Evolutionary conservation across 805 yeast species (phyloP), one percentile per base, ranked within the genome.

Genomic region (Myxozyma nipponensis): DNA sequence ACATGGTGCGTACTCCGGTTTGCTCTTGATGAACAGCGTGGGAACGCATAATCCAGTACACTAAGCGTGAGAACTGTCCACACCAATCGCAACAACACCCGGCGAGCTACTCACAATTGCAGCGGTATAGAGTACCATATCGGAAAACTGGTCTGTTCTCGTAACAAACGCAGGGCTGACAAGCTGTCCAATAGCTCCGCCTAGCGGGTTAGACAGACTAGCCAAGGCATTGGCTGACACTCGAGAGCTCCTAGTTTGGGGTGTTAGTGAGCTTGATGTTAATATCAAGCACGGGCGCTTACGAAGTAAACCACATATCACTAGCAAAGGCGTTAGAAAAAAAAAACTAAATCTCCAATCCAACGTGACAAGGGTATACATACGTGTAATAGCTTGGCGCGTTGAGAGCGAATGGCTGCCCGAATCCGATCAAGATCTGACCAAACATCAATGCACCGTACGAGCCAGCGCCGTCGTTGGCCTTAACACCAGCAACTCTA

Each of bases 171-270:
- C 62, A 7, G 69, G 69, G 13, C 69, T 66, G 6, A 66, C 63
- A 1, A 66, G 60, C 41, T 64, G 64, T 13, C 66, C 69, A 34
- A 66, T 56, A 15, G 69, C 69, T 13, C 66, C 69, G 9, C 69
- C 69, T 9, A 66, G 56, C 1, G 69, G 69, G 46, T 66, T 66
- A 3, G 69, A 59, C 30, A 66, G 50, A 17, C 69, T 61, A 3
- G 66, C 67, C 22, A 66, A 54, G 10, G 69, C 69, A 44, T 66
- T 66, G n/a, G 69, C 69, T 15, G 69, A 62, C 13, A 66, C 64
- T 26, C 69, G 59, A 2, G 69, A 64, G 32, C 58, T 41, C 18
- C 54, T 50, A 25, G 15, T 22, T 17, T 15, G 18, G 13, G 15
- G 17, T 10, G 21, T 9, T 18, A 19, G n/a, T n/a, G n/a, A n/a